A percentile compares a stretch with the other conserved stretches of the same genome.
Conservation (phyloP, 257 asterid species). For the Solanum etuberosum region DNA sequence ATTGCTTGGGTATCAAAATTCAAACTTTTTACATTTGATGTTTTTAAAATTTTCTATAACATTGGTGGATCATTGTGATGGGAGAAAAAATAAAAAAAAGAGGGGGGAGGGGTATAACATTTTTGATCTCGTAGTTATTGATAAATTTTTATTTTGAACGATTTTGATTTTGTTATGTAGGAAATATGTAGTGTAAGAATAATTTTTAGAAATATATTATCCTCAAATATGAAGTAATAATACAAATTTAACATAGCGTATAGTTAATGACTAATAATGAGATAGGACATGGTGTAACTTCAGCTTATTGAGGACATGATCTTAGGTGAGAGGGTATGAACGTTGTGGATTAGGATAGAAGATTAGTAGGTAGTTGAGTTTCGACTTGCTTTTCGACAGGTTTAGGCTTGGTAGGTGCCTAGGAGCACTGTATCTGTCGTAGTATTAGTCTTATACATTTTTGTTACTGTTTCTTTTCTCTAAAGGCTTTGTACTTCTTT, state of each 20-base stretch:
- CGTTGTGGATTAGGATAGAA: too few relatives aligned
- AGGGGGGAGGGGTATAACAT: not conserved
- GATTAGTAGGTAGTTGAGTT: not conserved
- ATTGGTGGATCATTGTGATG: not conserved
- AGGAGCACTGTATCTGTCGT: not conserved
- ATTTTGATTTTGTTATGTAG: too few relatives aligned
- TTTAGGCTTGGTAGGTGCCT: not conserved
- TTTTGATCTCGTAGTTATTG: not conserved
- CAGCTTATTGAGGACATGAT: not conserved
- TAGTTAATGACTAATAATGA: too few relatives aligned
- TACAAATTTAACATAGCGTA: not conserved
- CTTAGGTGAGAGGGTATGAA: not conserved
- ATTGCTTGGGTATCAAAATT: not conserved
- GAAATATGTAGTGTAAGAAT: not conserved
- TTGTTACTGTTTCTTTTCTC: too few relatives aligned
- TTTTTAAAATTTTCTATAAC: not conserved
- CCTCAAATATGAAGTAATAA: too few relatives aligned
- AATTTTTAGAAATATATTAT: too few relatives aligned
- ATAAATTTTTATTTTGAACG: too few relatives aligned
- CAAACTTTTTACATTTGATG: not conserved
- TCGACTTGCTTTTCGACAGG: accelerated
- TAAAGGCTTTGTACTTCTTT: too few relatives aligned
- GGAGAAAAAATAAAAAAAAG: not conserved
- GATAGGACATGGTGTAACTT: not conserved
- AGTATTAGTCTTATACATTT: not conserved